These are phyloP conservation scores for Lizonia empirigonia DNA, from an alignment of 2,329 filamentous ascomycete genomes.

Conservation along the genomic window DNA sequence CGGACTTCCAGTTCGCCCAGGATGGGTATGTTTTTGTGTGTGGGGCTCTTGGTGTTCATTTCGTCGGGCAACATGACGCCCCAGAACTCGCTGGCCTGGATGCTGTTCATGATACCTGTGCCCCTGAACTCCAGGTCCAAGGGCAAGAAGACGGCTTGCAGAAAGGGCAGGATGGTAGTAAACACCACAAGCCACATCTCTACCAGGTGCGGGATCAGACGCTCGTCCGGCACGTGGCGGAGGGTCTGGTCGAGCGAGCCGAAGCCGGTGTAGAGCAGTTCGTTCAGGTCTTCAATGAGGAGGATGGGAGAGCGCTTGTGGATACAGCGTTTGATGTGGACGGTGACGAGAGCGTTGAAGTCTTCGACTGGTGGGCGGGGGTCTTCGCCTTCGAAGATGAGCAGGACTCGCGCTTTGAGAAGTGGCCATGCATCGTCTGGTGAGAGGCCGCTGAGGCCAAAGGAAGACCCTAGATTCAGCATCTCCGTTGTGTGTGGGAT, in stretches of 20 bases:
- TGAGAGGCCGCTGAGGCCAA: conserved; percentile 56
- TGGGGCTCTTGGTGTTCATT: conserved; percentile 55
- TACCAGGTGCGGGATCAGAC: conserved; percentile 86
- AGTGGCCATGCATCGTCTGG: conserved; percentile 83
- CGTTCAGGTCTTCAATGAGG: conserved; percentile 76
- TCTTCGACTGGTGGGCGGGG: conserved; percentile 81
- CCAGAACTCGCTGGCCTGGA: conserved; percentile 91
- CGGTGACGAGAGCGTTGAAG: conserved; percentile 77
- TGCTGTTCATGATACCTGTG: conserved; percentile 76
- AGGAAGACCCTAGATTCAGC: conserved; percentile 52
- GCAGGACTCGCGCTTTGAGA: conserved; percentile 74
- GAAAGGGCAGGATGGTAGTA: conserved; percentile 85
- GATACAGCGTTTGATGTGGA: conserved; percentile 79
- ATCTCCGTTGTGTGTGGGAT: conserved; percentile 48
- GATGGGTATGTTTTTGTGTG: conserved; percentile 51
- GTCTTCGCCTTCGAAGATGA: conserved; percentile 82
- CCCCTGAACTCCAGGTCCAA: conserved; percentile 93
- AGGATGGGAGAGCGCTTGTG: conserved; percentile 72
- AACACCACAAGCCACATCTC: conserved; percentile 96
- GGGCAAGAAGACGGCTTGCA: conserved; percentile 93
- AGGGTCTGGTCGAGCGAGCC: conserved; percentile 83
- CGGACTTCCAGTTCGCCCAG: conserved; percentile 76
- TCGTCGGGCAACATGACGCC: conserved; percentile 63
- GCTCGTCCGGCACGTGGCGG: conserved; percentile 78
- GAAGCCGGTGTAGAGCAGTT: conserved; percentile 82